Percentiles rank a stretch among this genome's conserved stretches.
These are phyloP conservation scores for Blastocystis sp. DNA, from an alignment of 352 stramenopile species.

Conservation along the genomic window DNA sequence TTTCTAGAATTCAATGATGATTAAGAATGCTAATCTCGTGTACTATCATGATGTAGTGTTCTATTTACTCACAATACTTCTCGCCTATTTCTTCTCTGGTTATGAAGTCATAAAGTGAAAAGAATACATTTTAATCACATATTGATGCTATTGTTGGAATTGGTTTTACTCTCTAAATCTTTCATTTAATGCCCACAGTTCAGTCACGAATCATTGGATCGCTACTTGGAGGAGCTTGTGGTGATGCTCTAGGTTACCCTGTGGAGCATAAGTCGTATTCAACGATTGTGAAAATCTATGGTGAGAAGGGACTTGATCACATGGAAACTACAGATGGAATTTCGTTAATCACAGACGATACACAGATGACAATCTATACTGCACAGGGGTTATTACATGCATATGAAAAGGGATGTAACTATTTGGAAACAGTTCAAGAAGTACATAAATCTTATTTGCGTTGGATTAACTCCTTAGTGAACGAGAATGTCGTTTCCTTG, in stretches of 20 bases:
- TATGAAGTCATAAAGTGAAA: too few species aligned
- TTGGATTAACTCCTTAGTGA: neutral
- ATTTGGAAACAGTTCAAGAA: neutral
- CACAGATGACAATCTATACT: conserved; percentile 1
- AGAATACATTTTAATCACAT: too few species aligned
- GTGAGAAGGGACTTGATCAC: neutral
- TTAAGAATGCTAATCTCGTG: too few species aligned
- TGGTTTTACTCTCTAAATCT: too few species aligned
- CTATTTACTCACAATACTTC: too few species aligned
- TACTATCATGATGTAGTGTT: too few species aligned
- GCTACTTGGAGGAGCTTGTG: neutral
- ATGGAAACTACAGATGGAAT: neutral
- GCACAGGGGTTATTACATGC: neutral
- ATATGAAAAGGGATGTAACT: neutral
- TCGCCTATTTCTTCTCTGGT: too few species aligned
- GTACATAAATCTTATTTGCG: conserved; percentile 16
- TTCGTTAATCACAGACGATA: neutral
- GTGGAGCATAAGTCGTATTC: neutral
- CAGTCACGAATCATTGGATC: neutral
- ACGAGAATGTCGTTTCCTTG: neutral
- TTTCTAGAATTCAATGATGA: too few species aligned
- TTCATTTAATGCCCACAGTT: too few species aligned
- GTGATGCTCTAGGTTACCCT: neutral
- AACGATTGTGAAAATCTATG: conserved; percentile 9
- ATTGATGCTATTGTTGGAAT: too few species aligned